Evolutionary conservation across 2,329 filamentous ascomycete genomes (phyloP).

Genomic region (Coleophoma crateriformis): DNA sequence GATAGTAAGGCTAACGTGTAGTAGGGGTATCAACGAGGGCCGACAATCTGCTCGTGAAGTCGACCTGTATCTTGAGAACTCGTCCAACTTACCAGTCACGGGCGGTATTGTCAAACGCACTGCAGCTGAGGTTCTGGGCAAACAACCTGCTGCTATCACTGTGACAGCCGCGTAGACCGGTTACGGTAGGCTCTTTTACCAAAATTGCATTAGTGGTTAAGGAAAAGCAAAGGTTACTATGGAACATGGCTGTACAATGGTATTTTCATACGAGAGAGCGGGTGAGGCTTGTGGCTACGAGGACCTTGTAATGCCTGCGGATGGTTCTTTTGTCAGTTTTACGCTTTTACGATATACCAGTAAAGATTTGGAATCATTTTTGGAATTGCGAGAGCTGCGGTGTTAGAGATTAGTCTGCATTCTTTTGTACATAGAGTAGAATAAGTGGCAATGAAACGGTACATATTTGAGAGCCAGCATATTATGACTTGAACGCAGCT

Average conservation of each 20-base stretch:
- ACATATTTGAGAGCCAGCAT: too few species aligned
- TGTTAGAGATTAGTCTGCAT: background rate
- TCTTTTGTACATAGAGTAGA: constrained; percentile 3
- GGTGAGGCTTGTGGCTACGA: too few species aligned
- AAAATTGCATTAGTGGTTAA: background rate
- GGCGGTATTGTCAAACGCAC: constrained; percentile 87
- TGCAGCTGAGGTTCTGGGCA: constrained; percentile 60
- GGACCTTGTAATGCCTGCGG: too few species aligned
- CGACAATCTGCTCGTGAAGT: constrained; percentile 89
- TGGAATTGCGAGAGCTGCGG: background rate
- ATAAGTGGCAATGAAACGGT: too few species aligned
- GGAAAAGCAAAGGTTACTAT: background rate
- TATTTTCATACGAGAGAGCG: too few species aligned
- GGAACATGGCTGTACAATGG: background rate
- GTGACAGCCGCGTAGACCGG: constrained; percentile 18
- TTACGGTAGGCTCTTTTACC: background rate
- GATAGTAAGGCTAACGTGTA: constrained; percentile 27
- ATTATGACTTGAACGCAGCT: too few species aligned
- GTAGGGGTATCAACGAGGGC: constrained; percentile 92
- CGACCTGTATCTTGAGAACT: constrained; percentile 77
- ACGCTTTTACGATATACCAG: constrained; percentile 3
- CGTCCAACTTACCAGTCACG: constrained; percentile 78
- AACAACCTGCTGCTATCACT: constrained; percentile 11
- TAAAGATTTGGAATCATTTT: background rate
- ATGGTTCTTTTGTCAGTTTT: constrained; percentile 1